Base-by-base conservation (phyloP, 1,284 basidiomycete genomes). In the Somion occarium region DNA sequence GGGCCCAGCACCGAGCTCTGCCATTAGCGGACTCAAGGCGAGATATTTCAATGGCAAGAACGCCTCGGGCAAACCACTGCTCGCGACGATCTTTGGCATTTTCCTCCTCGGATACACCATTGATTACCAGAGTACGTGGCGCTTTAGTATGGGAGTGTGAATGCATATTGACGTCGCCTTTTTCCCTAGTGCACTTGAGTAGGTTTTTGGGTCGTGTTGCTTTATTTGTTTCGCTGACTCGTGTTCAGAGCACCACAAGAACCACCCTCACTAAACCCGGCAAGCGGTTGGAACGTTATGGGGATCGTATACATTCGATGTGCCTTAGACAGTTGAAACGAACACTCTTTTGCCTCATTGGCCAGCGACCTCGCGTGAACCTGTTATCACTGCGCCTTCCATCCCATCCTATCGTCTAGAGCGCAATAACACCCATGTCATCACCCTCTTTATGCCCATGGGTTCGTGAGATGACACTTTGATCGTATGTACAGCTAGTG, bases 101-200 rank as follows among this genome's bases (percentile, higher is more conserved):
- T 91, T 94, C 70, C 79, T 78, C 54, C 73, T 96, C 60, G 90
- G 93, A 48, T 97, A 95, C 73, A 89, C 89, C 59, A 76, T 94
- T 62, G 91, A 93, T 74, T 93, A 93, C 72, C 85, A 93, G 74
- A 91, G 91, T 93, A 70, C 69, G 91, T 87, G 12, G 24, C 3
- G 27, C 49, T 39, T 24, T 48, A 24, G 19, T 20, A 23, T 19
- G n/a, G 30, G 15, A 34, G 7, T 34, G 30, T 7, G 15, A 7
- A 7, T 34, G 30, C 30, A 34, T 50, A 37, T 44, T 20, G 24
- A 12, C 15, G 44, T 45, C 7, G 3, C 18, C 23, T 24, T 41
- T 19, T n/a, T 51, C 50, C 57, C 15, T 57, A 90, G 88, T 89
- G 83, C 87, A 90, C 68, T 69, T 90, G 74, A 90, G 87, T 89